These are phyloP conservation scores for Chrysanthemum lavandulifolium DNA, from an alignment of 129 eudicot species.

Conservation along the genomic window DNA sequence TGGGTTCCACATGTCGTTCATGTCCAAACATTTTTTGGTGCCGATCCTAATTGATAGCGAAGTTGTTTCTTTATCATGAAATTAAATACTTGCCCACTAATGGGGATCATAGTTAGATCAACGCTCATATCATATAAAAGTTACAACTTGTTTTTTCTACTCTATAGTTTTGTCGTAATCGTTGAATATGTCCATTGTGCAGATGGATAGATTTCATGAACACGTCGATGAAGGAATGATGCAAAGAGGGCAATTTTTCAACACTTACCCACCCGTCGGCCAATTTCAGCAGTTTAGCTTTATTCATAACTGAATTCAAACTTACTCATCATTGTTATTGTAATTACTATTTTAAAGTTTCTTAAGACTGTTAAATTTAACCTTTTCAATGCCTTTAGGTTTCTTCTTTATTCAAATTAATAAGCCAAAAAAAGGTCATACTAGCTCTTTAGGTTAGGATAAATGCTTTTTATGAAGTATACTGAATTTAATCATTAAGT, in stretches of 20 bases:
- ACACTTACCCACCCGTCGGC: slow-evolving; percentile 18
- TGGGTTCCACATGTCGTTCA: slow-evolving; percentile 11
- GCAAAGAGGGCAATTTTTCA: slow-evolving; percentile 36
- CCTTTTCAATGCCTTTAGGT: not conserved
- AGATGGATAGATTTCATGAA: slow-evolving; percentile 64
- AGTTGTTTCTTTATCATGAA: slow-evolving; percentile 4
- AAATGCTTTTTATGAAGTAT: not conserved
- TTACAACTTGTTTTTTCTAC: not conserved
- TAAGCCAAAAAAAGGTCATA: slow-evolving; percentile 11
- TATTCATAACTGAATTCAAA: slow-evolving; percentile 18
- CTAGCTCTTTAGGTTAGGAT: not conserved
- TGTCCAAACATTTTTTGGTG: slow-evolving; percentile 7
- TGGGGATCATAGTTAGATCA: not conserved
- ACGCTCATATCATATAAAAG: not conserved
- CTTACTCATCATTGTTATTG: not conserved
- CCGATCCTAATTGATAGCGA: slow-evolving; percentile 7
- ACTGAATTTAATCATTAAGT: no score
- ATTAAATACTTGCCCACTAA: slow-evolving; percentile 1
- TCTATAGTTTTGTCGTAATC: slow-evolving; percentile 9
- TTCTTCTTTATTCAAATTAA: slow-evolving; percentile 4
- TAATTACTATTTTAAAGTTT: slow-evolving; percentile 2
- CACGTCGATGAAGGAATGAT: slow-evolving; percentile 35
- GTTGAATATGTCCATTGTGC: slow-evolving; percentile 15
- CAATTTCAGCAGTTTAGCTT: slow-evolving; percentile 31
- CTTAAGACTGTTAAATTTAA: slow-evolving; percentile 9